Evolutionary conservation across 805 yeast genomes (phyloP), one percentile per base, ranked within the genome.

Genomic region (Sugiyamaella mastotermitis): DNA sequence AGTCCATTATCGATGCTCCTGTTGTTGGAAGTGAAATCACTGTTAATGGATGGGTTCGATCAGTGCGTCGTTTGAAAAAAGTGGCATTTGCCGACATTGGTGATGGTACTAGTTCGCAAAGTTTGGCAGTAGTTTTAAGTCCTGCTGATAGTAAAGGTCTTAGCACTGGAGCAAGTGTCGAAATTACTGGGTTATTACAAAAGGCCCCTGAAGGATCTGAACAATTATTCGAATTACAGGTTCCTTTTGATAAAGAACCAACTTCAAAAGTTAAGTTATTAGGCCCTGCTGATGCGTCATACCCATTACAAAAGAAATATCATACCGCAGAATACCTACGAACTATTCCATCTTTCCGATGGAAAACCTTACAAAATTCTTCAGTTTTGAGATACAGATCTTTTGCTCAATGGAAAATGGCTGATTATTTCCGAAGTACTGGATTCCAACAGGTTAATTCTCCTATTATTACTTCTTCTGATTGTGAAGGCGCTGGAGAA

Each of bases 401-500:
- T 0, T 64, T 64, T 32, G 65, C 83, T 1, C 86, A 85, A 48
- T 47, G 62, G 1, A 57, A 65, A 21, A 49, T 87, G 5, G 60
- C 68, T 28, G 63, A 63, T 2, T 84, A 74, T 49, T 84, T 85
- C 56, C 61, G 66, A 14, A 39, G 53, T 0, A 50, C 69, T 14
- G 71, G 71, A 10, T 86, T 84, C 48, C 61, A 69, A 10, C 88
- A 85, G 62, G 86, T 84, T 0, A 68, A 78, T 18, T 94, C 97
- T 3, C 98, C 99, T 5, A 51, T 90, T 9, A 62, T 90, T 16
- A 92, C 98, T 0, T 68, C 84, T 8, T 76, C 94, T 1, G 98
- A 92, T 57, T 90, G 97, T 56, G 99, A 92, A 62, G 97, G 98
- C 13, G 97, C 95, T 3, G 97, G 97, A 3, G 97, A 92, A 55